A percentile compares a stretch with the other conserved stretches of the same genome.
Evolutionary conservation across 2,329 filamentous ascomycete species (phyloP).

Genomic region (Elsinoe perseae): DNA sequence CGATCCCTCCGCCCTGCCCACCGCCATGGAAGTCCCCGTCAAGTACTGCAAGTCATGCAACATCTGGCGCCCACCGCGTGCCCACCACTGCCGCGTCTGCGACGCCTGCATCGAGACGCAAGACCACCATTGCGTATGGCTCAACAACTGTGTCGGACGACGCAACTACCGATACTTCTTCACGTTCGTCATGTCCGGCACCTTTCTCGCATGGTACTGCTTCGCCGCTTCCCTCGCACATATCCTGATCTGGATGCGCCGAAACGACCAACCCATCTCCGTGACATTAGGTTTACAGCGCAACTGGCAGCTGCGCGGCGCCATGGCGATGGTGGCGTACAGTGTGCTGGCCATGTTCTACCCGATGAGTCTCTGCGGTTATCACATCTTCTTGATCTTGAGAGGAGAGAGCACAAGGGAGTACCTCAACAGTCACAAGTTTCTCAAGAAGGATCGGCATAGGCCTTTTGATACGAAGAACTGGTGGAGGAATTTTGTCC

Average conservation of each 20-base stretch:
- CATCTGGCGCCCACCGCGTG: conserved; percentile 91
- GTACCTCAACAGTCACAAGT: conserved; percentile 94
- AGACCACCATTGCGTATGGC: conserved; percentile 97
- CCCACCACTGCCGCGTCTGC: conserved; percentile 92
- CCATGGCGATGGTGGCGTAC: conserved; percentile 81
- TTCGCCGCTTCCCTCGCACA: conserved; percentile 73
- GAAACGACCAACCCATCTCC: conserved; percentile 49
- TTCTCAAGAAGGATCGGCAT: conserved; percentile 83
- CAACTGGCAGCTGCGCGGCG: conserved; percentile 25
- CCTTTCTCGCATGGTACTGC: conserved; percentile 67
- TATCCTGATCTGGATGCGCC: conserved; percentile 61
- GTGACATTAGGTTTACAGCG: conserved; percentile 17
- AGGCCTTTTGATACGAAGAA: conserved; percentile 78
- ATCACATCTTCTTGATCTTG: conserved; percentile 85
- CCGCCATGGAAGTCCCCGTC: conserved; percentile 94
- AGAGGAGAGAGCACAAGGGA: conserved; percentile 92
- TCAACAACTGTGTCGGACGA: conserved; percentile 95
- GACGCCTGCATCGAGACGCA: conserved; percentile 97
- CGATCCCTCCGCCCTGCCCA: conserved; percentile 27
- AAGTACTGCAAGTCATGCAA: conserved; percentile 98
- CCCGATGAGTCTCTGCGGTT: conserved; percentile 72
- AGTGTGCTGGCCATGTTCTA: conserved; percentile 68
- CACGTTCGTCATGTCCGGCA: conserved; percentile 74
- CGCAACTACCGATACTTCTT: conserved; percentile 99
- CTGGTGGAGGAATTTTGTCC: conserved; percentile 67